Evolutionary conservation across 2,329 filamentous ascomycete species (phyloP), one percentile per base, ranked within the genome.

Genomic region (Ascochyta viciae-villosae): DNA sequence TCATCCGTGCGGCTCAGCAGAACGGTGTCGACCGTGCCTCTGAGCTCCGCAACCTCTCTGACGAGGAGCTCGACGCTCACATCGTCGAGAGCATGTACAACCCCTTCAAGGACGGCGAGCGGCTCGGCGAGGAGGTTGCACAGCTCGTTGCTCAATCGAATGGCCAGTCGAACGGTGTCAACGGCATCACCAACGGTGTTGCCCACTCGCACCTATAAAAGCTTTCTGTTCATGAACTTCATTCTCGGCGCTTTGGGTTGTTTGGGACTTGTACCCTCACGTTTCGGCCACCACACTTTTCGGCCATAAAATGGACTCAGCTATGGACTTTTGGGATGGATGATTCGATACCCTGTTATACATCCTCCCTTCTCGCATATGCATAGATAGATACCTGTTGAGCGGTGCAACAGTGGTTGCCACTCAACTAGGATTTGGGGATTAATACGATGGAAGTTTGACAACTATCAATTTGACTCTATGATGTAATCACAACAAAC

Each of bases 1-100:
- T 97, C 65, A 97, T 98, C 83, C 93, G 95, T 75, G 89, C 91
- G 22, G 93, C 94, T 6, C 90, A 96, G 69, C 83, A 88, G 61
- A 91, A 91, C 67, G 89, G 90, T 45, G 79, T 83, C 40, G 81
- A 83, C 69, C 78, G 81, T 27, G 79, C 80, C 52, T 67, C 78
- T 22, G 74, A 77, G 58, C 90, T 96, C 46, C 89, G 89, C 70
- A 78, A 79, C 58, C 79, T 92, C 51, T 81, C 82, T 47, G 89
- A 93, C 61, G 83, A 83, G 61, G 83, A 89, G 72, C 89, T 91
- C 82, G 77, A 87, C 57, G 86, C 88, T 74, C 92, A 88, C 85
- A 81, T 83, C 62, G 72, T 74, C 54, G 63, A 76, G 58, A 70
- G 77, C 47, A 83, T 83, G 81, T 83, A 83, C 66, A 77, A 83